Percentiles rank a stretch among this genome's conserved stretches.
These are phyloP conservation scores for Phaeoacremonium minimum DNA, from an alignment of 2,329 filamentous ascomycete species.

Conservation along the genomic window DNA sequence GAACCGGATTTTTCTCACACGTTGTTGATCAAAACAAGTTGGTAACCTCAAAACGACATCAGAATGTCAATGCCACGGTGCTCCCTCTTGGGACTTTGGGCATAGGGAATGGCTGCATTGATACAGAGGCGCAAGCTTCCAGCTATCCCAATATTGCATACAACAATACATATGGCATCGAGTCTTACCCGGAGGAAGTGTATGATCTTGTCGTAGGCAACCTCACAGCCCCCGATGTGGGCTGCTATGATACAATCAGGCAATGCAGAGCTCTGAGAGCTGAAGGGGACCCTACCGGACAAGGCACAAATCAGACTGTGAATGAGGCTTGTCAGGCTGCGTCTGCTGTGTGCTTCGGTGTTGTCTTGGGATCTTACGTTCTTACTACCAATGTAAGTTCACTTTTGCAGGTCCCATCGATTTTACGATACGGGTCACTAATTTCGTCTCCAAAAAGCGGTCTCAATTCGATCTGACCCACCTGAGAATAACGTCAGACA, in stretches of 20 bases:
- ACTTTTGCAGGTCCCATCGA: too few species aligned
- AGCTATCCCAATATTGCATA: slow-evolving; percentile 12
- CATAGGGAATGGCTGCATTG: slow-evolving; percentile 20
- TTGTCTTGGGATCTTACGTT: slow-evolving; percentile 27
- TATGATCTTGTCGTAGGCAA: slow-evolving; percentile 6
- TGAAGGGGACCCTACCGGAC: slow-evolving; percentile 36
- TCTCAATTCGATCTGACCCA: slow-evolving; percentile 52
- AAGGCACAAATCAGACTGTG: slow-evolving; percentile 6
- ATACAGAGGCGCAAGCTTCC: slow-evolving; percentile 14
- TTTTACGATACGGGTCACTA: too few species aligned
- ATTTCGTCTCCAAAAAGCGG: too few species aligned
- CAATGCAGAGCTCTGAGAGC: slow-evolving; percentile 16
- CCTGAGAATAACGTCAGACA: too few species aligned
- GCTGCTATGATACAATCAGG: slow-evolving; percentile 8
- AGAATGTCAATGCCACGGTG: slow-evolving; percentile 9
- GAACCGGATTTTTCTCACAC: slow-evolving; percentile 19
- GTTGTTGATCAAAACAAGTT: slow-evolving; percentile 17
- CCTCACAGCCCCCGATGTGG: slow-evolving; percentile 5
- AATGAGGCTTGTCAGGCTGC: slow-evolving; percentile 8
- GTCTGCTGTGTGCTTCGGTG: slow-evolving; percentile 2
- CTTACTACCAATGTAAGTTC: too few species aligned
- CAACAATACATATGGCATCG: slow-evolving; percentile 13
- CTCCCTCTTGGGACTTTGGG: slow-evolving; percentile 18
- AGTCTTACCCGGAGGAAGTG: slow-evolving; percentile 7
- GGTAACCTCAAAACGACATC: too few species aligned